Evolutionary conservation across 805 yeast genomes (phyloP).

Genomic region (Wickerhamomyces hampshirensis): DNA sequence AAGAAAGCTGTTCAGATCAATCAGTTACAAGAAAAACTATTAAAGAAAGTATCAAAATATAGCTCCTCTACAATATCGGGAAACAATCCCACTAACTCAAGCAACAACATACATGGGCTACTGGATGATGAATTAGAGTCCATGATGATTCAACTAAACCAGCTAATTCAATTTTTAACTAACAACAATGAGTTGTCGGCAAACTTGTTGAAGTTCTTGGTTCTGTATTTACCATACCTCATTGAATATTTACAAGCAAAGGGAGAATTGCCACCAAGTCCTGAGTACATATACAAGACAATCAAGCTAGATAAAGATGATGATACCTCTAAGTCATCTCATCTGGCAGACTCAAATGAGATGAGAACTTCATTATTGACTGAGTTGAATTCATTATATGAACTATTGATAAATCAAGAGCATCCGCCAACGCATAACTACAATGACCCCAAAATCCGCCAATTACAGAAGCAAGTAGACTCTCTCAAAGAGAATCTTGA

Average conservation of each 20-base stretch:
- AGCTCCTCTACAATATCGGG: constrained; percentile 5
- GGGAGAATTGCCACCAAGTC: constrained; percentile 14
- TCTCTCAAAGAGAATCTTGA: constrained; percentile 16
- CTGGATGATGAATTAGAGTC: constrained; percentile 20
- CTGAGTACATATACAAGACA: constrained; percentile 11
- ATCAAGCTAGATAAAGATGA: constrained; percentile 1
- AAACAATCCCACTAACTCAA: constrained; percentile 1
- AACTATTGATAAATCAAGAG: constrained; percentile 9
- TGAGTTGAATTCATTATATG: constrained; percentile 15
- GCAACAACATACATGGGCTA: constrained; percentile 1
- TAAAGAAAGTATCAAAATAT: constrained; percentile 8
- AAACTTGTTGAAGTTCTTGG: constrained; percentile 7
- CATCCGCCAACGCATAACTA: neutral
- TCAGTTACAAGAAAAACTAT: constrained; percentile 16
- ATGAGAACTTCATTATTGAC: constrained; percentile 6
- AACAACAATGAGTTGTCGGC: constrained; percentile 7
- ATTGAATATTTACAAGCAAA: constrained; percentile 2
- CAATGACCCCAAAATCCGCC: constrained; percentile 4
- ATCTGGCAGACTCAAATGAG: constrained; percentile 7
- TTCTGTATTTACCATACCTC: constrained; percentile 6
- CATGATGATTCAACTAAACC: constrained; percentile 15
- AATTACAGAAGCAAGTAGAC: constrained; percentile 13
- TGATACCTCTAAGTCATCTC: constrained; percentile 4
- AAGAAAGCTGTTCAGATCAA: constrained; percentile 12
- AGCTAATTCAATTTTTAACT: constrained; percentile 15